Evolutionary conservation across 345 rosid species (phyloP).

Genomic region (Heritiera littoralis): DNA sequence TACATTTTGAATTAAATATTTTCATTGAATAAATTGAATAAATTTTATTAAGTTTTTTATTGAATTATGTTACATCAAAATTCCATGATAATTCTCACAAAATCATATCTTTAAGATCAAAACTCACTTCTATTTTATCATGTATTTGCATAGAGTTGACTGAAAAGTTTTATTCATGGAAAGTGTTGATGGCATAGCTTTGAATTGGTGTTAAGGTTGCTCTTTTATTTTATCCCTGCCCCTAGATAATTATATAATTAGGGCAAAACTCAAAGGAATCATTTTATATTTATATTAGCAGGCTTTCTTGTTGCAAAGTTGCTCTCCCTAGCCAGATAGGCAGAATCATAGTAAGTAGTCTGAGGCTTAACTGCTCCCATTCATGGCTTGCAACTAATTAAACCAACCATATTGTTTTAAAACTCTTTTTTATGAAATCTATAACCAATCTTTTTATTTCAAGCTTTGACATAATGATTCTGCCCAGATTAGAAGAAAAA

Average conservation of each 20-base stretch:
- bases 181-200: not conserved
- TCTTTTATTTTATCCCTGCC: not conserved
- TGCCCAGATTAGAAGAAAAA: not conserved
- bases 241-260: not conserved
- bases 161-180: not conserved
- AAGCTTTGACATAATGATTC: not conserved
- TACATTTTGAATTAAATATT: not conserved
- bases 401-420: not conserved
- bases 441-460: not conserved
- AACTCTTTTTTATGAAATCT: not conserved
- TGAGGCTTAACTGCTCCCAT: not conserved
- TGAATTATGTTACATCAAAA: not conserved
- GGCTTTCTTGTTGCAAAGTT: not conserved
- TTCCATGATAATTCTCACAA: not conserved
- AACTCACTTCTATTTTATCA: not conserved
- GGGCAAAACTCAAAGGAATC: not conserved
- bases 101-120: not conserved
- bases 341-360: not conserved
- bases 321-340: not conserved
- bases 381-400: constrained; percentile 10
- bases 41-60: not conserved
- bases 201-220: not conserved
- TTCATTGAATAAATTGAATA: not conserved
- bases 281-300: not conserved
- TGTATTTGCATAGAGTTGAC: not conserved